These are phyloP conservation scores for Vitis rotundifolia DNA, from an alignment of 164 flowering plant species.

Conservation along the genomic window DNA sequence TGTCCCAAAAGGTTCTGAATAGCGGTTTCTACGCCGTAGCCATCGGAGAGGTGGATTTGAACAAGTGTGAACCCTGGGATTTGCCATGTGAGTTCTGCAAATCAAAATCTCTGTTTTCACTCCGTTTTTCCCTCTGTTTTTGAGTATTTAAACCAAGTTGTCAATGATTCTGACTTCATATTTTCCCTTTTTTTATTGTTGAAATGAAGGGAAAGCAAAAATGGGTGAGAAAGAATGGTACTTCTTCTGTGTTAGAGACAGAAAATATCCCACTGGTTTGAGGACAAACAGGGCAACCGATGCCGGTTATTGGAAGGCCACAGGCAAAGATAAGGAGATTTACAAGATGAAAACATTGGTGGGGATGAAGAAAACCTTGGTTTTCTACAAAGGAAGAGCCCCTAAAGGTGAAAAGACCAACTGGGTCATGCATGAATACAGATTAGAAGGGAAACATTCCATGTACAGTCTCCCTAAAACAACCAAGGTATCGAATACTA, in stretches of 20 bases:
- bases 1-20: slow-evolving; percentile 37
- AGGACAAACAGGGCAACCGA: slow-evolving; percentile 53
- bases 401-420: slow-evolving; percentile 52
- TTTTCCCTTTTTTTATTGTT: slow-evolving; percentile 1
- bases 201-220: slow-evolving; percentile 44
- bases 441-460: slow-evolving; percentile 44
- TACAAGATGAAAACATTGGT: slow-evolving; percentile 33
- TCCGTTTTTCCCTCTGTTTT: not conserved
- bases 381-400: slow-evolving; percentile 60
- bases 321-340: slow-evolving; percentile 64
- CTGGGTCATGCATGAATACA: slow-evolving; percentile 66
- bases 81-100: slow-evolving; percentile 44
- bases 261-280: slow-evolving; percentile 55
- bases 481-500: slow-evolving; percentile 23
- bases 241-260: slow-evolving; percentile 49
- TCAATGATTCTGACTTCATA: not conserved
- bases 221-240: slow-evolving; percentile 61
- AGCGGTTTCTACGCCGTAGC: slow-evolving; percentile 33
- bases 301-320: slow-evolving; percentile 65
- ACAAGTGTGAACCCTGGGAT: slow-evolving; percentile 68
- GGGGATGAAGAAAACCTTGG: slow-evolving; percentile 66
- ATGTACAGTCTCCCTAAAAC: slow-evolving; percentile 32
- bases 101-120: not conserved
- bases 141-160: too few relatives aligned
- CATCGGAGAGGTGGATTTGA: slow-evolving; percentile 53